Percentiles rank a stretch among this genome's conserved stretches.
Evolutionary conservation across 352 stramenopile species (phyloP).

Genomic region (Pythium periplocum): DNA sequence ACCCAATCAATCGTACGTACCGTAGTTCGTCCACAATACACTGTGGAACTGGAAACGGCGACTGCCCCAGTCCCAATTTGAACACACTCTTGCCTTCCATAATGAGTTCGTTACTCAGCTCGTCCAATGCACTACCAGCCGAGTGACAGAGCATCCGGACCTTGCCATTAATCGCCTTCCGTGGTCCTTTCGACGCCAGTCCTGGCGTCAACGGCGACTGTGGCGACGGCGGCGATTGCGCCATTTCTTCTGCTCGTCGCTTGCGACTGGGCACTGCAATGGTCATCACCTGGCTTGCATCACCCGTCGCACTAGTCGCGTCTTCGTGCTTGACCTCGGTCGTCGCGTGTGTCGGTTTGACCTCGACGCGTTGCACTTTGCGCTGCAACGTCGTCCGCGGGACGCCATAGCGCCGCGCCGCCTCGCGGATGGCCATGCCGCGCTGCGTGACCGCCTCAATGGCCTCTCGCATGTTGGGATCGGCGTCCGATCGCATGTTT

Average conservation of each 20-base stretch:
- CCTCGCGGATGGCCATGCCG: conserved; percentile 68
- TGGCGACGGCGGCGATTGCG: neutral
- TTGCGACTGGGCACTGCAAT: conserved; percentile 25
- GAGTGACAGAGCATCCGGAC: conserved; percentile 80
- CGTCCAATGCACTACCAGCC: conserved; percentile 70
- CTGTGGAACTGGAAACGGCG: conserved; percentile 81
- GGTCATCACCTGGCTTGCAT: too few species aligned
- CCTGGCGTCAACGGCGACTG: neutral
- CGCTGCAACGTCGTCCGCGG: conserved; percentile 75
- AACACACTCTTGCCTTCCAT: conserved; percentile 75
- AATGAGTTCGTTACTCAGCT: conserved; percentile 85
- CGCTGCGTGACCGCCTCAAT: conserved; percentile 51
- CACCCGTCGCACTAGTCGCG: too few species aligned
- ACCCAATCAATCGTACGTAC: conserved; percentile 39
- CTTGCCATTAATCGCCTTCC: conserved; percentile 85
- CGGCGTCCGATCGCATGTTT: neutral
- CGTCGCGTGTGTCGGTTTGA: conserved; percentile 3
- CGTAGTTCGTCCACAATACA: conserved; percentile 84
- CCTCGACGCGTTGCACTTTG: conserved; percentile 30
- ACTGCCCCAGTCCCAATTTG: conserved; percentile 82
- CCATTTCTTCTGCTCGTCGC: conserved; percentile 37
- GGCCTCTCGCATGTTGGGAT: conserved; percentile 48
- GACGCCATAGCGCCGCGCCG: conserved; percentile 61
- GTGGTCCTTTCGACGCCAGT: conserved; percentile 32
- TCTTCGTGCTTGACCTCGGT: neutral